Percentiles rank a stretch among this genome's conserved stretches.
Conservation (phyloP, 352 stramenopile species). For the Phytopythium montanum region DNA sequence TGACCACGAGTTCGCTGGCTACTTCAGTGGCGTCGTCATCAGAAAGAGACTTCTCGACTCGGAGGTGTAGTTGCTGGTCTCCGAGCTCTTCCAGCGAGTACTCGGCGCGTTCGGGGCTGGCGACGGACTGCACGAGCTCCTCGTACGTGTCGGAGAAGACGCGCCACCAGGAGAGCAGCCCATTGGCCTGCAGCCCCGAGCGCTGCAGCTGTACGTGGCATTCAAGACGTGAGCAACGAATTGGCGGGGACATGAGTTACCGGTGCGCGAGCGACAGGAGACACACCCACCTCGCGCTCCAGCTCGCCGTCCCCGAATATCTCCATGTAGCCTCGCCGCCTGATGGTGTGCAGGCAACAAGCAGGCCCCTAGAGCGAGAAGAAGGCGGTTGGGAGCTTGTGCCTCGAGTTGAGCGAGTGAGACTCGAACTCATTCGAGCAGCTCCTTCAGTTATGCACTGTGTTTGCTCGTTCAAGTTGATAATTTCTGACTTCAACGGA, state of each 20-base stretch:
- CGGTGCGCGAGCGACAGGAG: too few species aligned
- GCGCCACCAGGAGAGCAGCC: conserved; percentile 58
- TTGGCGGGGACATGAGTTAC: too few species aligned
- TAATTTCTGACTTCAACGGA: neutral
- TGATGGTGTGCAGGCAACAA: too few species aligned
- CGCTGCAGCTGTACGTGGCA: conserved; percentile 40
- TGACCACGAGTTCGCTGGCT: conserved; percentile 14
- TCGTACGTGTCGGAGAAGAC: conserved; percentile 74
- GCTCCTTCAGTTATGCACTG: neutral
- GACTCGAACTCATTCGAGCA: neutral
- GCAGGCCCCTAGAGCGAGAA: too few species aligned
- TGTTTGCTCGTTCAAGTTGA: neutral
- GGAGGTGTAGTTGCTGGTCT: conserved; percentile 1
- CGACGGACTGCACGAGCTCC: conserved; percentile 69
- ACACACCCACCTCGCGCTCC: conserved; percentile 48
- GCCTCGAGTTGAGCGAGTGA: neutral
- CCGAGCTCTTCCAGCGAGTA: conserved; percentile 63
- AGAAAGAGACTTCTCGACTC: conserved; percentile 9
- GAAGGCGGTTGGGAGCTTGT: too few species aligned
- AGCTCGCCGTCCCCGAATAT: conserved; percentile 81
- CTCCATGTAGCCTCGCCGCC: conserved; percentile 36
- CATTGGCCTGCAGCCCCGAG: conserved; percentile 46
- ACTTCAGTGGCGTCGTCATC: conserved; percentile 4
- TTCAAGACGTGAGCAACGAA: neutral
- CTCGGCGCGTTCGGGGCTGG: conserved; percentile 47